Base-by-base conservation (phyloP, 1,139 yeast genomes). In the Suhomyces terraborum region DNA sequence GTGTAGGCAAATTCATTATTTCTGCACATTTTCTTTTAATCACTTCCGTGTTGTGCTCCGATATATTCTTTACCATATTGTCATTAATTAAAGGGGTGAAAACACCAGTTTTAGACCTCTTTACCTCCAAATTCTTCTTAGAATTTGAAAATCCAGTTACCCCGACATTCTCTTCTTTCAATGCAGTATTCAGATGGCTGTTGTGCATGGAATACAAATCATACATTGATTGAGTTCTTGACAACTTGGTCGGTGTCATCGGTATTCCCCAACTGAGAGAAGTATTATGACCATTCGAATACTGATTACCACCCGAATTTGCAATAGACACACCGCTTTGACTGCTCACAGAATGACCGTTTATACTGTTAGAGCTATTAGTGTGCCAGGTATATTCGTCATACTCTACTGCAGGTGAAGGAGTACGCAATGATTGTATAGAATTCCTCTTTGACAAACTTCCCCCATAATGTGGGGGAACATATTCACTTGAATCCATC, bases 341-440 rank as follows among this genome's bases (percentile, higher is more conserved):
- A 26, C 22, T 30, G 4, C 24, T 28, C 21, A 19, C 21, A 8
- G 25, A 22, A 8, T 31, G 18, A 19, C 9, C n/a, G n/a, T 24
- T 29, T 13, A 17, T 12, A 26, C 22, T 32, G 8, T 17, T 32
- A 3, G 43, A 25, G 8, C 18, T 24, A 22, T 34, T 38, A 4
- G 41, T 13, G 8, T 42, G 50, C 72, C 75, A 68, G 16, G 61
- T 60, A 47, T 60, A 71, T 22, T 74, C 80, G 14, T 75, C 80
- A 40, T 59, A 56, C 49, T 75, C 80, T 8, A 66, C 40, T 1
- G 69, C 71, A 1, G 80, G 80, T 1, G 80, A 74, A 3, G 80
- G 79, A 0, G 75, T 63, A 40, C 73, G 55, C 41, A 67, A 25
- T 43, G 54, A 61, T 28, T 66, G 69, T 4, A 63, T 47, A 1